Percentiles rank a stretch among this genome's conserved stretches.
These are phyloP conservation scores for Clitopilus passeckerianus DNA, from an alignment of 768 basidiomycete genomes.

Conservation along the genomic window DNA sequence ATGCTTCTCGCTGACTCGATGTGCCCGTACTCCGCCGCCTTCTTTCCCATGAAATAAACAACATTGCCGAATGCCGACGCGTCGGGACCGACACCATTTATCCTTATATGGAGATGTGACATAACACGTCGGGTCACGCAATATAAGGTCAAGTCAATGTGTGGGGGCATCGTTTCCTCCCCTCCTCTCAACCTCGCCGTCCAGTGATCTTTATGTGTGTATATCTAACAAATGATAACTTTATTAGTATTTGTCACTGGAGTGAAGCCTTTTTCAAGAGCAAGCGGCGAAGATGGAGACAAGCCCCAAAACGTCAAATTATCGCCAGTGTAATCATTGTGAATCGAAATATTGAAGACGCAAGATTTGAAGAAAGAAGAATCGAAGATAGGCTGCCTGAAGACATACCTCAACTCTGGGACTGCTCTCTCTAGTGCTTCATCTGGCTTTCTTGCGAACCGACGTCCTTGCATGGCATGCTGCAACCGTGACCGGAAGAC, in stretches of 20 bases:
- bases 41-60: neutral
- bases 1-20: neutral
- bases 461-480: neutral
- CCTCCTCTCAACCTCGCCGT: neutral
- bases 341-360: neutral
- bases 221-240: too few relatives aligned
- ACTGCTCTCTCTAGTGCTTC: neutral
- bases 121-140: slow-evolving; percentile 3
- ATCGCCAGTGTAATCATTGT: neutral
- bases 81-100: neutral
- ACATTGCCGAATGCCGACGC: neutral
- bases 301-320: too few relatives aligned
- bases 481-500: neutral
- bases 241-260: too few relatives aligned
- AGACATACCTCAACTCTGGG: neutral
- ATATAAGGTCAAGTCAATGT: neutral
- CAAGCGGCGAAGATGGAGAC: too few relatives aligned
- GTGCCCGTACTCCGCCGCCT: neutral
- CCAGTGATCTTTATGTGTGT: too few relatives aligned
- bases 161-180: neutral
- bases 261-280: too few relatives aligned
- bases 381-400: neutral
- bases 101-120: slow-evolving; percentile 2
- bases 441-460: neutral
- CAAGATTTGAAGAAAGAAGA: neutral